phyloP scores from a whole-genome alignment of 495 filamentous ascomycete species.

The Penicillium egyptiacum region DNA sequence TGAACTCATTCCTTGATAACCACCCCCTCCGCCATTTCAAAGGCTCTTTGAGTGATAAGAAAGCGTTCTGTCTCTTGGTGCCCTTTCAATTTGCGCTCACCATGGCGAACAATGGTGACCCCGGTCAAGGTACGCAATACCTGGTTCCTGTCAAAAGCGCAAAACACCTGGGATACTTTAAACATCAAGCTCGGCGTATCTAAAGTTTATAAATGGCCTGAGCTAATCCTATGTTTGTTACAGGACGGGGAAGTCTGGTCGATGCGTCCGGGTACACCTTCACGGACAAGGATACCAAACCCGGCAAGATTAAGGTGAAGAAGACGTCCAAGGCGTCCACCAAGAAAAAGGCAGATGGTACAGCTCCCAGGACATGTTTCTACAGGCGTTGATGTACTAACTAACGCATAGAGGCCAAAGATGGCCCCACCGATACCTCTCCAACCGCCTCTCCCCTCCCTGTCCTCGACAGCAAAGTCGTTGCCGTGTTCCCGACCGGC shows the following conservation, averaged over 20 bases:
- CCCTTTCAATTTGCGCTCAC: conserved; percentile 15
- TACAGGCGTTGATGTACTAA: not conserved
- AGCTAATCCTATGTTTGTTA: conserved; percentile 20
- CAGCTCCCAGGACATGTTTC: not conserved
- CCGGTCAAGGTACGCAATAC: conserved; percentile 35
- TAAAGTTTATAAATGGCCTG: not conserved
- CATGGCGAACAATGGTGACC: conserved; percentile 45
- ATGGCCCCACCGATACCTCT: conserved; percentile 34
- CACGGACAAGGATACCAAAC: conserved; percentile 63
- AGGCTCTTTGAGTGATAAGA: conserved; percentile 7
- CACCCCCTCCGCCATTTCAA: conserved; percentile 6
- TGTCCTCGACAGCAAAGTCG: conserved; percentile 65
- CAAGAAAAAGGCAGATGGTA: conserved; percentile 55
- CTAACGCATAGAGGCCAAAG: conserved; percentile 25
- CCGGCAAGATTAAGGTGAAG: conserved; percentile 67
- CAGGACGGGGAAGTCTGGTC: conserved; percentile 45
- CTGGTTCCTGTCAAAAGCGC: conserved; percentile 8
- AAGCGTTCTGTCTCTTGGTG: conserved; percentile 9
- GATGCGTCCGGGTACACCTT: conserved; percentile 51
- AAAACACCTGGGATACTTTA: conserved; percentile 5
- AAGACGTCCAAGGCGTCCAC: conserved; percentile 58
- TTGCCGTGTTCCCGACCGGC: conserved; percentile 70
- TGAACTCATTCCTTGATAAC: conserved; percentile 13
- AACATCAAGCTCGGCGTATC: conserved; percentile 1
- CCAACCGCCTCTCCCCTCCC: conserved; percentile 62